Conservation (phyloP, 108 stramenopile species). For the Bacterosira constricta region DNA sequence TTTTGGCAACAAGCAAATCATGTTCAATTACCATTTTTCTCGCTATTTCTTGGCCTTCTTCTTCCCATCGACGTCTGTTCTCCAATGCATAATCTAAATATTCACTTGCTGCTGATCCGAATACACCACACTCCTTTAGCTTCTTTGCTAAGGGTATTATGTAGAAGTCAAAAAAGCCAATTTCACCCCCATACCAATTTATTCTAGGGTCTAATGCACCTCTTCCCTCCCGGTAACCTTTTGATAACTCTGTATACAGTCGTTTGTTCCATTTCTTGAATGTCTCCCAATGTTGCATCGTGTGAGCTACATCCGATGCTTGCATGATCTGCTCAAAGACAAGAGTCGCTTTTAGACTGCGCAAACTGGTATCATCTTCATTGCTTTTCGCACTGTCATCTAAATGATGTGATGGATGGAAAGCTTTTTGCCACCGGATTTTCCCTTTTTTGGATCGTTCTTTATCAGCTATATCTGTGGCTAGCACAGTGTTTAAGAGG, state of each 20-base stretch:
- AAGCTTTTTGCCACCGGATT: constrained; percentile 61
- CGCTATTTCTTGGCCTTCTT: constrained; percentile 40
- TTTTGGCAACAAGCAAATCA: no score
- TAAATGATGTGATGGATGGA: constrained; percentile 12
- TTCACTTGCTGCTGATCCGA: constrained; percentile 42
- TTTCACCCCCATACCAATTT: constrained; percentile 52
- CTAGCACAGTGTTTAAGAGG: constrained; percentile 52
- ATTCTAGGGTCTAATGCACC: constrained; percentile 24
- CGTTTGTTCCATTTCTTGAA: constrained; percentile 59
- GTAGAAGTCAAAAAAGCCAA: constrained; percentile 61
- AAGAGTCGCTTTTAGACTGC: constrained; percentile 55
- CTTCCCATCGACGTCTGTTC: constrained; percentile 55
- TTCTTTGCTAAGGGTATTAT: constrained; percentile 56
- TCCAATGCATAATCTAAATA: constrained; percentile 48
- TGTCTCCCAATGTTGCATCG: constrained; percentile 65
- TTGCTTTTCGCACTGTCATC: not conserved
- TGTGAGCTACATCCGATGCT: constrained; percentile 65
- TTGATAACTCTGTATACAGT: constrained; percentile 46
- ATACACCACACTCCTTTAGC: constrained; percentile 56
- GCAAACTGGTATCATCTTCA: constrained; percentile 33
- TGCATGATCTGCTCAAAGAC: constrained; percentile 63
- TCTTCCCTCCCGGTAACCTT: constrained; percentile 43
- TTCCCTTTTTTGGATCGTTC: constrained; percentile 41
- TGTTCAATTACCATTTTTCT: constrained; percentile 22
- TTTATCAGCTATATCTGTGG: constrained; percentile 61